Conservation (phyloP, 2,329 filamentous ascomycete species). For the Fusarium musae region DNA sequence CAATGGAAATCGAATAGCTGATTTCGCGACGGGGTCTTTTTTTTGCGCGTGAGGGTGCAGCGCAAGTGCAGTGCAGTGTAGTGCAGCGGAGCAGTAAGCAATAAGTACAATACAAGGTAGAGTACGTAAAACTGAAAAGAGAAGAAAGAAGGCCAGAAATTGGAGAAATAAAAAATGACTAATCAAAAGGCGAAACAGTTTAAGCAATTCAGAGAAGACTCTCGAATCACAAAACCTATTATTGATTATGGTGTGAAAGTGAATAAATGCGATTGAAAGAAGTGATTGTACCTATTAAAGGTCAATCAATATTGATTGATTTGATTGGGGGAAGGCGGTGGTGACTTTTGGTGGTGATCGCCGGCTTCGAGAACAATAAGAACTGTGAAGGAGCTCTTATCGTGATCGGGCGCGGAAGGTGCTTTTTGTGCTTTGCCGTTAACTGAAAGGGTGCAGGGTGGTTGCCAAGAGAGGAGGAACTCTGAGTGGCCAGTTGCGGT, state of each 20-base stretch:
- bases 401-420: too few relatives aligned
- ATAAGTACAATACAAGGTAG: slow-evolving; percentile 6
- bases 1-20: slow-evolving; percentile 12
- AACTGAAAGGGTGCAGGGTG: too few relatives aligned
- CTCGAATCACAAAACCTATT: slow-evolving; percentile 32
- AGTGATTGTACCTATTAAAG: not conserved
- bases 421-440: too few relatives aligned
- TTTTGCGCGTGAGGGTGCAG: not conserved
- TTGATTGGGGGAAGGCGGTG: not conserved
- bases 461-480: too few relatives aligned
- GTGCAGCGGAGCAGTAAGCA: not conserved
- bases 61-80: not conserved
- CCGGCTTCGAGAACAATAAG: slow-evolving; percentile 33
- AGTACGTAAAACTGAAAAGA: slow-evolving; percentile 6
- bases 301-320: not conserved
- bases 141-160: slow-evolving; percentile 1
- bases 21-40: slow-evolving; percentile 8
- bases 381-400: too few relatives aligned
- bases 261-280: slow-evolving; percentile 5
- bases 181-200: slow-evolving; percentile 25
- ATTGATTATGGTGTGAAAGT: slow-evolving; percentile 28
- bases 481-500: too few relatives aligned
- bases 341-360: slow-evolving; percentile 26
- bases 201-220: slow-evolving; percentile 2
- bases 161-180: slow-evolving; percentile 18